Evolutionary conservation across 805 yeast genomes (phyloP).

Genomic region (Hagleromyces aurorensis): DNA sequence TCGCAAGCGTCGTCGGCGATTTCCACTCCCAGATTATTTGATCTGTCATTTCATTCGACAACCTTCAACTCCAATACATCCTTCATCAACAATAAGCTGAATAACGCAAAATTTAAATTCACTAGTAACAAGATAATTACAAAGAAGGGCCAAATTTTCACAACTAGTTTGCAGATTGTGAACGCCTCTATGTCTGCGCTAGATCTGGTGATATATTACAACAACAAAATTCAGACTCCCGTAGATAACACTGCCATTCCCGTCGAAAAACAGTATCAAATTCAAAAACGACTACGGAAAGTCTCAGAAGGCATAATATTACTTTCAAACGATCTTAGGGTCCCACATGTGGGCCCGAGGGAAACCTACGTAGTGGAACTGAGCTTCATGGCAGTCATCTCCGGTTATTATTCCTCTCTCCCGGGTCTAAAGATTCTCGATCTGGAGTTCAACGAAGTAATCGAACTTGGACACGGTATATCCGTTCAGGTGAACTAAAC

Average conservation of each 20-base stretch:
- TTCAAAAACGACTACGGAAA: slow-evolving; percentile 18
- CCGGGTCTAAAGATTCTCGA: slow-evolving; percentile 29
- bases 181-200: slow-evolving; percentile 21
- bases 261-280: slow-evolving; percentile 19
- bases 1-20: slow-evolving; percentile 11
- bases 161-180: slow-evolving; percentile 22
- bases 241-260: slow-evolving; percentile 8
- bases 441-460: slow-evolving; percentile 22
- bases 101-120: slow-evolving; percentile 24
- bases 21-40: slow-evolving; percentile 16
- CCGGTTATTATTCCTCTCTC: slow-evolving; percentile 26
- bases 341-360: slow-evolving; percentile 23
- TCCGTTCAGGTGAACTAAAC: too few relatives aligned
- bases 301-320: slow-evolving; percentile 26
- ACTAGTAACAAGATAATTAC: slow-evolving; percentile 15
- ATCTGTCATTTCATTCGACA: slow-evolving; percentile 8
- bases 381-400: slow-evolving; percentile 24
- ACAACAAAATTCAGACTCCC: slow-evolving; percentile 14
- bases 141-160: slow-evolving; percentile 21
- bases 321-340: slow-evolving; percentile 28
- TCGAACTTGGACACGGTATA: slow-evolving; percentile 25
- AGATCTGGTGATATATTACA: slow-evolving; percentile 24
- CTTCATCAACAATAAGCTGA: slow-evolving; percentile 16
- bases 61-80: slow-evolving; percentile 13
- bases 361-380: slow-evolving; percentile 25